Evolutionary conservation across 768 basidiomycete genomes (phyloP), one percentile per base, ranked within the genome.

Genomic region (Kondoa malvinella): DNA sequence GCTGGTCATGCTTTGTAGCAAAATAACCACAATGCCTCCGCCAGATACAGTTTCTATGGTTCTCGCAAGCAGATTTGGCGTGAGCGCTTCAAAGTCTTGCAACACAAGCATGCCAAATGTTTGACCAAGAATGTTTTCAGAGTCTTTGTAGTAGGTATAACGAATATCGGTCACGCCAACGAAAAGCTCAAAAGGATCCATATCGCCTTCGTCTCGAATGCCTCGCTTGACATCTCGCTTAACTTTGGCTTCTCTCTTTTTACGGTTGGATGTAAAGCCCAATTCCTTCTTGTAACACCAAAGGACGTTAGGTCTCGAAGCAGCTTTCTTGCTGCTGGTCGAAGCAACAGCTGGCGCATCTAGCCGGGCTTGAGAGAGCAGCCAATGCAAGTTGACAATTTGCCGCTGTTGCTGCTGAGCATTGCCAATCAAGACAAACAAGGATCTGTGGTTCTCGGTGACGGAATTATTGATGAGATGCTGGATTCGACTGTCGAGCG

Each of bases 271-370:
- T 8, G 91, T 92, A 75, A 99, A 99, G 0, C 92, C 94, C 0
- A 99, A 81, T 50, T 97, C 92, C 76, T 96, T 97, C 80, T 95
- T 97, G 81, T 99, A 99, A 73, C 92, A 95, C 95, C 95, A 99
- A 69, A 97, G 79, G 1, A 91, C 1, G 91, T 85, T 66, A 87
- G 83, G 74, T n/a, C 73, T 59, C 14, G 69, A 70, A 2, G 69
- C 67, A 25, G 62, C 62, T 31, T 71, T 69, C 56, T 30, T 66
- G 27, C 31, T 69, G 56, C 56, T 17, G n/a, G 31, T 57, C n/a
- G 25, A n/a, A 34, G 59, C 34, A 40, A 40, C 15, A 56, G 27
- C 16, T 8, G 40, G 40, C 0, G 57, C 16, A 30, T 58, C 66
- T 16, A 66, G 58, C n/a, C 64, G 64, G 25, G 68, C 61, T 80